phyloP scores from a whole-genome alignment of 2,329 filamentous ascomycete genomes.

The Cladosporium sp. region DNA sequence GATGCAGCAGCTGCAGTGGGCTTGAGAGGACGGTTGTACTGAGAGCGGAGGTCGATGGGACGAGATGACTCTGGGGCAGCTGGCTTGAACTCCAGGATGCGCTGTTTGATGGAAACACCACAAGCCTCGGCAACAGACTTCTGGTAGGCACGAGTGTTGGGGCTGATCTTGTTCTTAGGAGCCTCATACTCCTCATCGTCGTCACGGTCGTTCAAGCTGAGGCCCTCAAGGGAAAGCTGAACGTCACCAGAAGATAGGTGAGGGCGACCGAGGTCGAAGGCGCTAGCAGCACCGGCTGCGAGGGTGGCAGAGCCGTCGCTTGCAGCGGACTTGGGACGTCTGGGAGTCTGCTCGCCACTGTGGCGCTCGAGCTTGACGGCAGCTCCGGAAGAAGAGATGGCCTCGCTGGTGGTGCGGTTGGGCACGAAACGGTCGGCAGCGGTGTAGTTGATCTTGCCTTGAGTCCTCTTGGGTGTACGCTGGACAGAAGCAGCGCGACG shows the following conservation, averaged over 20 bases:
- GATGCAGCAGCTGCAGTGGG: conserved; percentile 67
- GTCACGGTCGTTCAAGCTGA: conserved; percentile 65
- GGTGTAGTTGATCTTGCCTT: conserved; percentile 60
- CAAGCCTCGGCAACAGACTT: conserved; percentile 86
- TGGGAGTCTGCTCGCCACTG: conserved; percentile 60
- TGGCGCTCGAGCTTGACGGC: conserved; percentile 68
- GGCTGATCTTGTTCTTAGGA: conserved; percentile 68
- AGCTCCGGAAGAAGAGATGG: conserved; percentile 63
- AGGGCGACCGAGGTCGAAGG: conserved; percentile 59
- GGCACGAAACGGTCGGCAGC: conserved; percentile 89
- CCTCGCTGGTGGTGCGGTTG: conserved; percentile 85
- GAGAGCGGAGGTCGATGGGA: conserved; percentile 92
- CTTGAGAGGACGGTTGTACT: conserved; percentile 96
- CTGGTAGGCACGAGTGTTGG: conserved; percentile 86
- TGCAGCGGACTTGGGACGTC: conserved; percentile 62
- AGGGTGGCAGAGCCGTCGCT: conserved; percentile 71
- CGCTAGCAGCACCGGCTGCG: conserved; percentile 63
- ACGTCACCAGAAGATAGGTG: conserved; percentile 61
- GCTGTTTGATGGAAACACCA: conserved; percentile 86
- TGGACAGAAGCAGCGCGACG: conserved; percentile 36
- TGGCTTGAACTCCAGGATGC: conserved; percentile 97
- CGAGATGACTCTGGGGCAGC: conserved; percentile 97
- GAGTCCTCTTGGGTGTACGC: conserved; percentile 46
- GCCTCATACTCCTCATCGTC: conserved; percentile 63
- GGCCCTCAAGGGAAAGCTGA: conserved; percentile 64